Percentiles rank a stretch among this genome's conserved stretches.
Conservation (phyloP, 1,284 basidiomycete genomes). For the Apiotrichum sp. region DNA sequence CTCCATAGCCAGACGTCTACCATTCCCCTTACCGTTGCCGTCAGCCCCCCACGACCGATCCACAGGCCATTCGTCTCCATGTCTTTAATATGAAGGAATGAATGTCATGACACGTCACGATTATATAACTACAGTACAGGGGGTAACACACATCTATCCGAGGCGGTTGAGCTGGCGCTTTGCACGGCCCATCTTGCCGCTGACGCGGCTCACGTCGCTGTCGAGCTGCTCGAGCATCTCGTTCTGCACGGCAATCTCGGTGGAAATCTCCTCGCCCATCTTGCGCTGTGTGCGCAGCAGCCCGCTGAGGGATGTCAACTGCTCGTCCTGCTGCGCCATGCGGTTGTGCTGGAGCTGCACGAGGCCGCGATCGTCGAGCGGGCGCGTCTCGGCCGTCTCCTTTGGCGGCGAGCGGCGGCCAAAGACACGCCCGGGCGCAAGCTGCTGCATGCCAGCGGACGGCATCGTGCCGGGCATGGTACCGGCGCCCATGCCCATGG, state of each 20-base stretch:
- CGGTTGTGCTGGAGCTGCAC: slow-evolving; percentile 71
- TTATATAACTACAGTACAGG: no score
- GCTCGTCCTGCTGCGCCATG: slow-evolving; percentile 76
- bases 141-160: slow-evolving; percentile 6
- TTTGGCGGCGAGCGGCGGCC: slow-evolving; percentile 56
- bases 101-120: no score
- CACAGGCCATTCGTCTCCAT: no score
- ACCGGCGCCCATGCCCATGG: neutral
- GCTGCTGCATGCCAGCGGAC: slow-evolving; percentile 2
- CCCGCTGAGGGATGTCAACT: slow-evolving; percentile 69
- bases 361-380: slow-evolving; percentile 74
- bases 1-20: no score
- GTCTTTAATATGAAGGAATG: no score
- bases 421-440: slow-evolving; percentile 59
- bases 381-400: slow-evolving; percentile 80
- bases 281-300: slow-evolving; percentile 79
- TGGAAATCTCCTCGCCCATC: slow-evolving; percentile 78
- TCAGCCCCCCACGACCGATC: no score
- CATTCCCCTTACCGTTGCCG: no score
- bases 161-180: slow-evolving; percentile 71
- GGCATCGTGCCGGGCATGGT: slow-evolving; percentile 1
- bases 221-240: slow-evolving; percentile 77
- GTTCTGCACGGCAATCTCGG: slow-evolving; percentile 77
- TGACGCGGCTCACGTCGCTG: slow-evolving; percentile 66
- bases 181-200: slow-evolving; percentile 67